phyloP scores from a whole-genome alignment of 352 stramenopile genomes.

The Pythium guiyangense region DNA sequence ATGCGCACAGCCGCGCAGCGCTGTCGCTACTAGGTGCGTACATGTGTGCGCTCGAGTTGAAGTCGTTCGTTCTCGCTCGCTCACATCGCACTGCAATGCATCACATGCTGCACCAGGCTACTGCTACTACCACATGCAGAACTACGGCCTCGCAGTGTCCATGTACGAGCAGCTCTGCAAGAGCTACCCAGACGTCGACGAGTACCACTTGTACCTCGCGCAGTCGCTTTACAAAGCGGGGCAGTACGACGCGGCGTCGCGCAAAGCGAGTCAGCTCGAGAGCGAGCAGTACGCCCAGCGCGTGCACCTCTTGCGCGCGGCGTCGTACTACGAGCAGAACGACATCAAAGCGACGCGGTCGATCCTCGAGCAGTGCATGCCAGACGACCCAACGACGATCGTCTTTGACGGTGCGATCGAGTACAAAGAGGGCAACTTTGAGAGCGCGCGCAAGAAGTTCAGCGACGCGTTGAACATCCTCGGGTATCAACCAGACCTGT shows the following conservation, averaged over 20 bases:
- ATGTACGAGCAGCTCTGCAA: conserved; percentile 95
- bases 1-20: conserved; percentile 88
- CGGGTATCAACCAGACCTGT: conserved; percentile 90
- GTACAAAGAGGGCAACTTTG: conserved; percentile 87
- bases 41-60: neutral
- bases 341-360: conserved; percentile 89
- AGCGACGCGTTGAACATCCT: conserved; percentile 90
- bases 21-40: conserved; percentile 89
- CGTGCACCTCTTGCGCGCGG: conserved; percentile 80
- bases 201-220: conserved; percentile 95
- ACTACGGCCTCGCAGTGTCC: conserved; percentile 86
- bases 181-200: conserved; percentile 91
- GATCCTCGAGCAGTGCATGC: conserved; percentile 89
- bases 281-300: conserved; percentile 86
- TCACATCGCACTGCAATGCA: too few species aligned
- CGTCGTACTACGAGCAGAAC: conserved; percentile 96
- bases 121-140: conserved; percentile 96
- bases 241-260: conserved; percentile 75
- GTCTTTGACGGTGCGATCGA: conserved; percentile 82
- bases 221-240: conserved; percentile 93
- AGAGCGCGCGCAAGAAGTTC: conserved; percentile 89
- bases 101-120: conserved; percentile 50
- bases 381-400: conserved; percentile 91
- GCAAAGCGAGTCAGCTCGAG: conserved; percentile 78
- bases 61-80: too few species aligned